These are phyloP conservation scores for Notholithocarpus densiflorus DNA, from an alignment of 306 rosid species.

Conservation along the genomic window DNA sequence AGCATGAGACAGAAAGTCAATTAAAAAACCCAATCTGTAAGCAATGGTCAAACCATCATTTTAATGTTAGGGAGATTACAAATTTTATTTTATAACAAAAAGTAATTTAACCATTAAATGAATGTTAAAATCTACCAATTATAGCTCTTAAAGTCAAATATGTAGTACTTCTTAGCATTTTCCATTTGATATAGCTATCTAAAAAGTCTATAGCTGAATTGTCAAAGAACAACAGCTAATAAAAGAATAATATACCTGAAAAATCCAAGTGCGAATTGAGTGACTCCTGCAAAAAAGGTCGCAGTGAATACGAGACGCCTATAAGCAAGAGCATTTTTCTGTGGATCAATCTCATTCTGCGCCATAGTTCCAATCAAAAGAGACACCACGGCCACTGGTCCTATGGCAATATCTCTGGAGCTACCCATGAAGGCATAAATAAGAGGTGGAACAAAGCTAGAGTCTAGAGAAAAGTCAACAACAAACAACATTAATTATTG, in stretches of 20 bases:
- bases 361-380: constrained; percentile 65
- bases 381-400: constrained; percentile 87
- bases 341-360: constrained; percentile 28
- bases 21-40: constrained; percentile 83
- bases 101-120: too few species aligned
- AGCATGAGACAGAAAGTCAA: constrained; percentile 87
- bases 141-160: too few species aligned
- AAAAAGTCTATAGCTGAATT: too few species aligned
- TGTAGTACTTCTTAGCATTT: too few species aligned
- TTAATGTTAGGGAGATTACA: too few species aligned
- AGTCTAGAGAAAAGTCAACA: constrained; percentile 35
- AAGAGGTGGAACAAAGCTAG: constrained; percentile 76
- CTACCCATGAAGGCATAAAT: constrained; percentile 83
- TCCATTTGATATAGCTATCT: too few species aligned
- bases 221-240: background rate
- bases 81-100: too few species aligned
- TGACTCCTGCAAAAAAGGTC: constrained; percentile 80
- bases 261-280: constrained; percentile 63
- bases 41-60: background rate
- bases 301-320: constrained; percentile 70
- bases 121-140: too few species aligned
- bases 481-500: background rate
- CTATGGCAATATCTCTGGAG: constrained; percentile 81
- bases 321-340: constrained; percentile 20
- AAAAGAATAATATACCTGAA: constrained; percentile 34